A percentile compares a stretch with the other conserved stretches of the same genome.
Conservation (phyloP, 768 basidiomycete genomes). For the Lactarius sp. region DNA sequence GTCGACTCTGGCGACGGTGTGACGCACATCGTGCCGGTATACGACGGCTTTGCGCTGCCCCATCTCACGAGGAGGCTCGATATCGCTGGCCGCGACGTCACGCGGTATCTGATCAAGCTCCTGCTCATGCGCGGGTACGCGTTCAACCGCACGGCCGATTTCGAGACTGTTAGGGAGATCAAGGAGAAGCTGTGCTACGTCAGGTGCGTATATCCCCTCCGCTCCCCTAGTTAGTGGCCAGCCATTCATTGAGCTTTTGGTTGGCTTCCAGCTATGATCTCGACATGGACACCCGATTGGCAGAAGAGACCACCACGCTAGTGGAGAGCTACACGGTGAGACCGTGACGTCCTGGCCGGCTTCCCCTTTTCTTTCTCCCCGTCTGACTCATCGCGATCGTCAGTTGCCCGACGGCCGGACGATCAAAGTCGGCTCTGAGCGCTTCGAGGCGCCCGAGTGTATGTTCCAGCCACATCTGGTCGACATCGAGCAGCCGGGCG, state of each 20-base stretch:
- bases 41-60: constrained; percentile 93
- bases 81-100: constrained; percentile 97
- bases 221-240: background rate
- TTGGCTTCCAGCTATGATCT: constrained; percentile 73
- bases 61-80: constrained; percentile 93
- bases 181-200: constrained; percentile 99
- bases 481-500: constrained; percentile 93
- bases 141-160: constrained; percentile 98
- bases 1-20: constrained; percentile 99
- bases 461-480: constrained; percentile 99
- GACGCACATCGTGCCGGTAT: constrained; percentile 71
- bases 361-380: background rate
- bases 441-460: constrained; percentile 98
- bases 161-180: constrained; percentile 97
- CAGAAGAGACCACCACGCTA: constrained; percentile 94
- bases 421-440: constrained; percentile 97
- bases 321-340: constrained; percentile 92
- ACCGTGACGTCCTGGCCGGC: background rate
- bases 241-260: background rate
- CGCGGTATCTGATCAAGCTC: constrained; percentile 98
- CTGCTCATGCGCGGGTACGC: constrained; percentile 99
- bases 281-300: constrained; percentile 87
- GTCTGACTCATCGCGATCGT: constrained; percentile 51
- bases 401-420: constrained; percentile 72
- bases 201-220: constrained; percentile 46